These are phyloP conservation scores for Citrullus colocynthis DNA, from an alignment of 306 rosid genomes.

Conservation along the genomic window DNA sequence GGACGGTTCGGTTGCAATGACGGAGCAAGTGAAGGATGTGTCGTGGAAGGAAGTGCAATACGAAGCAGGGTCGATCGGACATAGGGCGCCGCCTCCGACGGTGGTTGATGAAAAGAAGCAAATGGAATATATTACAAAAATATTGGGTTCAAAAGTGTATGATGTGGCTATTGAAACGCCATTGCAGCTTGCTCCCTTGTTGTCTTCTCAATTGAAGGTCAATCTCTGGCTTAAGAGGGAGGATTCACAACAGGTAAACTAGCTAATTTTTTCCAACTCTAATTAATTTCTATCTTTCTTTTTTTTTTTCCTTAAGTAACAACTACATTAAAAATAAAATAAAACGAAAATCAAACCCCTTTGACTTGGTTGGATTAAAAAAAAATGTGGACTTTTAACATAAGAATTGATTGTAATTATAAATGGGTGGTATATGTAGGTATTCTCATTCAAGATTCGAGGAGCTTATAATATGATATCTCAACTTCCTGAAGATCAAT, in stretches of 20 bases:
- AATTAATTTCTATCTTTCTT: no score
- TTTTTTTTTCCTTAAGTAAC: no score
- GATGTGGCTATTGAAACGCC: conserved; percentile 76
- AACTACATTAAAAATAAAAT: no score
- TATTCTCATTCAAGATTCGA: conserved; percentile 85
- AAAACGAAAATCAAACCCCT: no score
- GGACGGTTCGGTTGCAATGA: not conserved
- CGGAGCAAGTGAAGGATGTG: not conserved
- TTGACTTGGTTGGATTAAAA: no score
- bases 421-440: conserved; percentile 17
- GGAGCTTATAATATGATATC: conserved; percentile 98
- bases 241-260: conserved; percentile 51
- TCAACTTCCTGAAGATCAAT: conserved; percentile 40
- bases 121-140: conserved; percentile 53
- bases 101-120: conserved; percentile 7
- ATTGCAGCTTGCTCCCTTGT: conserved; percentile 51
- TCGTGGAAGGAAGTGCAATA: conserved; percentile 43
- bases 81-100: conserved; percentile 21
- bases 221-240: conserved; percentile 81
- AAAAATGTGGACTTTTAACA: no score
- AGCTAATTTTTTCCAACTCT: no score
- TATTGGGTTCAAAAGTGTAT: conserved; percentile 64
- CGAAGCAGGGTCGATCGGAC: conserved; percentile 62
- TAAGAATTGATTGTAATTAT: no score
- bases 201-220: conserved; percentile 47